Base-by-base conservation (phyloP, 805 yeast species). In the Brettanomyces nanus region DNA sequence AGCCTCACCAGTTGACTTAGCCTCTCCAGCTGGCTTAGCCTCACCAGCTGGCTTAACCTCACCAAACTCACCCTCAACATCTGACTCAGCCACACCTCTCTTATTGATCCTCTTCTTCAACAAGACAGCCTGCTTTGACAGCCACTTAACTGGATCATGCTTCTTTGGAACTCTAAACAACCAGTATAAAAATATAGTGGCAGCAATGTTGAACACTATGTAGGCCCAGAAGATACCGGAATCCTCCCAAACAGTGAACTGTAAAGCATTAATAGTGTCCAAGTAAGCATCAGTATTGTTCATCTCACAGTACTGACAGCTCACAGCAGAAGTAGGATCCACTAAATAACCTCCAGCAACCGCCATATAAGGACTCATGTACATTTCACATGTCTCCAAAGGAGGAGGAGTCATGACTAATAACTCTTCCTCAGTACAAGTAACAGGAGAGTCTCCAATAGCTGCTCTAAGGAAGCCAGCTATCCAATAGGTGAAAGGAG, bases 131-230 rank as follows among this genome's bases (percentile, higher is more conserved):
- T 20, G 19, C 22, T 21, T 19, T 20, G n/a, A 14, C 6, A 31
- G 9, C 34, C 36, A 23, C 19, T 21, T 22, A 26, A 37, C 14
- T 23, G 36, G 36, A 32, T 37, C 40, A 19, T 37, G 23, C 17
- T 39, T 40, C 51, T 78, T 79, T 31, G 89, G 89, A 40, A 80
- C 87, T 64, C 89, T 71, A 21, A 77, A 71, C 26, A 73, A 49
- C 77, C 80, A 68, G 52, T 68, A 68, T 40, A 52, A 37, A 39
- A 44, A 39, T 28, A 51, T 37, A 4, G 55, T 44, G 33, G 59
- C 37, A 3, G 34, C 5, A 14, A 58, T 43, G 48, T 73, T 68
- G 46, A 71, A 56, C 19, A 53, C 59, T 37, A 69, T 63, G 48
- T 61, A 77, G 31, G 61, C 63, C 42, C 68, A 49, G 44, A 65